A percentile compares a stretch with the other conserved stretches of the same genome.
Conservation (phyloP, 495 filamentous ascomycete species). For the Penicillium desertorum region DNA sequence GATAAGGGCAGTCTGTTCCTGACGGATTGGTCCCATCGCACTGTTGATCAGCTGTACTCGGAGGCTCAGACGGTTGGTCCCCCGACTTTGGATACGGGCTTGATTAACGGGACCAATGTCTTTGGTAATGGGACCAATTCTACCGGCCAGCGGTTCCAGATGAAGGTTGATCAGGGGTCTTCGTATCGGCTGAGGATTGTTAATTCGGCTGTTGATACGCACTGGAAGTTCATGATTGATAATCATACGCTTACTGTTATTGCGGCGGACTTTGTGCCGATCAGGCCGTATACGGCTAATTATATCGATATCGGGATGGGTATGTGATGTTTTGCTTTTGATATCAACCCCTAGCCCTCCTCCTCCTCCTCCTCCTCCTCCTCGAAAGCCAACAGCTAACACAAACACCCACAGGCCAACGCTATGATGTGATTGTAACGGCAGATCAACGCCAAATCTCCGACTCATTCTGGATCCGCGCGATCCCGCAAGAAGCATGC, state of each 20-base stretch:
- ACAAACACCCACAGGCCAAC: conserved; percentile 48
- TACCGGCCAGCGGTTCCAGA: conserved; percentile 41
- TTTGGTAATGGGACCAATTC: conserved; percentile 31
- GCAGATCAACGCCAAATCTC: conserved; percentile 45
- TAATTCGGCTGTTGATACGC: conserved; percentile 48
- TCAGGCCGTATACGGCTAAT: conserved; percentile 44
- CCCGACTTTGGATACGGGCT: conserved; percentile 40
- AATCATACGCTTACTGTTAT: conserved; percentile 50
- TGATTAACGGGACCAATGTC: conserved; percentile 55
- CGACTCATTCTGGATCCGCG: conserved; percentile 65
- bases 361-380: too few species aligned
- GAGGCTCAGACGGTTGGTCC: conserved; percentile 18
- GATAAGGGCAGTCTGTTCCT: conserved; percentile 26
- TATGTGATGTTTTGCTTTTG: conserved; percentile 28
- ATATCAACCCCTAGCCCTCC: conserved; percentile 18
- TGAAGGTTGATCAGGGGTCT: conserved; percentile 40
- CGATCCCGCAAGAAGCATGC: conserved; percentile 51
- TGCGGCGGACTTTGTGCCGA: conserved; percentile 48
- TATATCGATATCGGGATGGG: conserved; percentile 59
- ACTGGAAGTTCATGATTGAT: conserved; percentile 51
- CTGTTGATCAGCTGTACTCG: conserved; percentile 22
- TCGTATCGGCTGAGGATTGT: conserved; percentile 51
- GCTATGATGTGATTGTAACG: conserved; percentile 67
- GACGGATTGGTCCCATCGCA: conserved; percentile 26
- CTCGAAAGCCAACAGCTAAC: not conserved